phyloP scores from a whole-genome alignment of 148 eudicot genomes.

The Diospyros kaki region DNA sequence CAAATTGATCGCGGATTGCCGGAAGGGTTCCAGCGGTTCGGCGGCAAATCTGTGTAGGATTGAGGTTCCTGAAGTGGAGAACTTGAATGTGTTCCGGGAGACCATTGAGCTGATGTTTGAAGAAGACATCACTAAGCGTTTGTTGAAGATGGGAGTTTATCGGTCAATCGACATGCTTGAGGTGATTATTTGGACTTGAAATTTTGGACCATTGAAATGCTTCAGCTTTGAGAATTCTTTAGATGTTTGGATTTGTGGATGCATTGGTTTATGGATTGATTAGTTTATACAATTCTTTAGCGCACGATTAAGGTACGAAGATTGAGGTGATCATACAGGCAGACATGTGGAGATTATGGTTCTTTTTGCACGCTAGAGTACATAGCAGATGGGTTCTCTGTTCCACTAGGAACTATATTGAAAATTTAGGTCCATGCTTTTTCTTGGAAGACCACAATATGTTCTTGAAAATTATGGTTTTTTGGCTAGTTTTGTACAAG shows the following conservation, averaged over 20 bases:
- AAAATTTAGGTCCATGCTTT: no score
- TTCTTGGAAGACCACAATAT: no score
- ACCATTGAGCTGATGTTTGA: conserved; percentile 93
- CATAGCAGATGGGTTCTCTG: no score
- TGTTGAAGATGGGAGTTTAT: conserved; percentile 60
- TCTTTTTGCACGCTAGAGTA: no score
- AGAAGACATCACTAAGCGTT: conserved; percentile 46
- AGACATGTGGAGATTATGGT: no score
- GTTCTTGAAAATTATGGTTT: no score
- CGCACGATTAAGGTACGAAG: no score
- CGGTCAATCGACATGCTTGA: conserved; percentile 77
- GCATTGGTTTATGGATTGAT: no score
- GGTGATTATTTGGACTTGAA: conserved; percentile 29
- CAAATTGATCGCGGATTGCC: conserved; percentile 40
- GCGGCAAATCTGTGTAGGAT: conserved; percentile 55
- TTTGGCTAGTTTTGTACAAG: no score
- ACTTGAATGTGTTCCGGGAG: conserved; percentile 66
- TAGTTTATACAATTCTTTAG: no score
- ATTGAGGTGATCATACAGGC: no score
- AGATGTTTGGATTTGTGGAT: not conserved
- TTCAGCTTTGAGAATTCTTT: not conserved
- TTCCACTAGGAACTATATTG: no score
- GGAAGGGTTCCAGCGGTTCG: conserved; percentile 21
- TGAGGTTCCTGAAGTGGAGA: conserved; percentile 86
- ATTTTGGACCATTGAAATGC: not conserved